These are phyloP conservation scores for Cytospora chrysosperma DNA, from an alignment of 2,329 filamentous ascomycete genomes.

Conservation along the genomic window DNA sequence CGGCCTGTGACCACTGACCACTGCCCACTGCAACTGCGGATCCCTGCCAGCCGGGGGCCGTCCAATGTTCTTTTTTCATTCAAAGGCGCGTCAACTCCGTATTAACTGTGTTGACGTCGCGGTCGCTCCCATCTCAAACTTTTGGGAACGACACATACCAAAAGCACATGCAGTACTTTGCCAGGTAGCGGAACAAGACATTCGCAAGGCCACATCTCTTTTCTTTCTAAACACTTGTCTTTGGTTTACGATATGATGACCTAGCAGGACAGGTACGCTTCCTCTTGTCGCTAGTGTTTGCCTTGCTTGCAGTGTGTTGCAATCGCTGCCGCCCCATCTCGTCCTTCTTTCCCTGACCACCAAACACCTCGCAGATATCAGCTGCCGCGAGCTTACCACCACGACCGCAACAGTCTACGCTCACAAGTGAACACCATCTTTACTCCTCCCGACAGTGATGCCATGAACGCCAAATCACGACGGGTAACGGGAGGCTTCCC, in stretches of 20 bases:
- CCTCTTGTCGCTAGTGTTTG: not conserved
- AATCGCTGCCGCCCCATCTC: not conserved
- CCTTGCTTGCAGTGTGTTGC: not conserved
- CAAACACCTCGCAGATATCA: slow-evolving; percentile 12
- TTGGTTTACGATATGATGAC: slow-evolving; percentile 22
- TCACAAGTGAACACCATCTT: not conserved
- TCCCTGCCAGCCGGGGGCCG: not conserved
- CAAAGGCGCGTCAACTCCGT: slow-evolving; percentile 11
- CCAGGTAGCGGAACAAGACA: not conserved
- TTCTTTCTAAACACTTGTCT: not conserved
- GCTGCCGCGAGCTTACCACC: slow-evolving; percentile 23
- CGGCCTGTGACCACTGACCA: not conserved
- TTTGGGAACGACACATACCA: slow-evolving; percentile 6
- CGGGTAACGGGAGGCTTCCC: slow-evolving; percentile 24
- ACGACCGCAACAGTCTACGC: not conserved
- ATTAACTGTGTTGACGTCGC: slow-evolving; percentile 14
- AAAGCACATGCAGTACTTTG: not conserved
- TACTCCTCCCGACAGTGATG: slow-evolving; percentile 19
- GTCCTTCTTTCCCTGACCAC: slow-evolving; percentile 4
- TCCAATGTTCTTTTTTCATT: slow-evolving; percentile 15
- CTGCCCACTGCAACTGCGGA: not conserved
- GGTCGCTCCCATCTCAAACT: not conserved
- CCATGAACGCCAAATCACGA: slow-evolving; percentile 24
- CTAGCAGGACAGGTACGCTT: slow-evolving; percentile 21
- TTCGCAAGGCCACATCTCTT: slow-evolving; percentile 1